These are phyloP conservation scores for Chlamydomonas reinhardtii DNA, from an alignment of 163 green algal genomes.

Conservation along the genomic window DNA sequence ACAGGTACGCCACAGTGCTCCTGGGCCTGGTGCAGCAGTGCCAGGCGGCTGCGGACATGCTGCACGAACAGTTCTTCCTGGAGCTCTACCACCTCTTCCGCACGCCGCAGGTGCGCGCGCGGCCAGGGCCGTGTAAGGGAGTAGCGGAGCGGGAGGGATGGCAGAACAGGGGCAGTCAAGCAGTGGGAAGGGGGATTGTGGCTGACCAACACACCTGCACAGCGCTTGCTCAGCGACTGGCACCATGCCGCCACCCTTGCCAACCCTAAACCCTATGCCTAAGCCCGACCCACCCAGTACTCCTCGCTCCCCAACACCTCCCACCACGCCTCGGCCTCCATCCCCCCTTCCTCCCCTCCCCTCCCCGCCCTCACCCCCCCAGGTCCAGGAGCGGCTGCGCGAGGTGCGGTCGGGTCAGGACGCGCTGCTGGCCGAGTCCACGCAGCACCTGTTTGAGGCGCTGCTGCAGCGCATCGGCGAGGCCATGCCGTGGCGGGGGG, in stretches of 20 bases:
- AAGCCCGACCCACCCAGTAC: background rate
- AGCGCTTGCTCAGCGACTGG: no score
- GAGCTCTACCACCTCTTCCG: conserved; percentile 42
- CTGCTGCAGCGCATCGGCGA: conserved; percentile 32
- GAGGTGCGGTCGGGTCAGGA: conserved; percentile 18
- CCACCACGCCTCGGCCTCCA: no score
- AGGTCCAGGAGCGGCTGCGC: conserved; percentile 36
- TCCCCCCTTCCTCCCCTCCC: background rate
- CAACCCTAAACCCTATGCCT: background rate
- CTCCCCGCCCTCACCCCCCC: background rate
- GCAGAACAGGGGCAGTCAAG: no score
- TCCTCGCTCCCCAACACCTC: no score
- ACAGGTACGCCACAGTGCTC: conserved; percentile 47
- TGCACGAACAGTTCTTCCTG: conserved; percentile 44
- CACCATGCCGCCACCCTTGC: background rate
- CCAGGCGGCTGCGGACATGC: background rate
- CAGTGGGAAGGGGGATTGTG: no score
- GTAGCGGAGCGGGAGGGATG: background rate
- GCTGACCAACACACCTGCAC: no score
- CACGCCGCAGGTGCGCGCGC: conserved; percentile 19
- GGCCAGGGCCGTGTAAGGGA: background rate
- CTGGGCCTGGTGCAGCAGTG: conserved; percentile 13
- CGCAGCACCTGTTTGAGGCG: conserved; percentile 28
- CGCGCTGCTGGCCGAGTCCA: conserved; percentile 7
- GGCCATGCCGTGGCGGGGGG: background rate